Evolutionary conservation across 2,329 filamentous ascomycete species (phyloP), one percentile per base, ranked within the genome.

Genomic region (Aspergillus eucalypticola): DNA sequence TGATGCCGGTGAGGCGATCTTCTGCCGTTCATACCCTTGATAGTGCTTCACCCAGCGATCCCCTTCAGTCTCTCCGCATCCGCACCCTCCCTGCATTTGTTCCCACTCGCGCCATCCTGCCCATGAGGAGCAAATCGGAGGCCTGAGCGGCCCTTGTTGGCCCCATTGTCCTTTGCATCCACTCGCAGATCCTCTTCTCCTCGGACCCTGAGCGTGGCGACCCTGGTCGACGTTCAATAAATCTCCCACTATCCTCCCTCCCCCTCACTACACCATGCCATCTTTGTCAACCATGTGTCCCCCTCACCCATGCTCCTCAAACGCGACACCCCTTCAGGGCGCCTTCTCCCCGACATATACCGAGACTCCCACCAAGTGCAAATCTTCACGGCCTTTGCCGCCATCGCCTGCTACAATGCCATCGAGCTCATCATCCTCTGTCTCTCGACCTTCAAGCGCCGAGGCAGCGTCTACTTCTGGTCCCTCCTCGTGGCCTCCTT

Each of bases 401-500:
- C 71, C 6, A 70, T 81, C 29, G 69, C 77, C 19, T 75, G 75
- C 68, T 81, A 81, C 66, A 81, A 80, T 59, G 74, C 75, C 35
- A 61, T 78, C 25, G 79, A 81, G 60, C 73, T 81, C 29, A 67
- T 76, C 50, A 65, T 80, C 32, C 73, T 79, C 58, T 70, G 79
- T 51, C 76, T 78, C 50, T 68, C 74, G 46, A 79, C 76, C 2
- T 81, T 81, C 66, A 75, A 71, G 32, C 67, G 67, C 41, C 75
- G 74, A 54, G 66, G 64, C 15, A 76, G 78, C 2, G 68, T 80
- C 2, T 81, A 81, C 65, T 81, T 81, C 66, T 81, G 75, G 73
- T 76, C 73, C 58, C 65, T 78, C 42, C 60, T 80, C 19, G 60
- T 76, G 5, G 71, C 76, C 15, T 69, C 70, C 11, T 35, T 68